A percentile compares a stretch with the other conserved stretches of the same genome.
These are phyloP conservation scores for Rhodotorula sp. DNA, from an alignment of 1,284 basidiomycete species.

Conservation along the genomic window DNA sequence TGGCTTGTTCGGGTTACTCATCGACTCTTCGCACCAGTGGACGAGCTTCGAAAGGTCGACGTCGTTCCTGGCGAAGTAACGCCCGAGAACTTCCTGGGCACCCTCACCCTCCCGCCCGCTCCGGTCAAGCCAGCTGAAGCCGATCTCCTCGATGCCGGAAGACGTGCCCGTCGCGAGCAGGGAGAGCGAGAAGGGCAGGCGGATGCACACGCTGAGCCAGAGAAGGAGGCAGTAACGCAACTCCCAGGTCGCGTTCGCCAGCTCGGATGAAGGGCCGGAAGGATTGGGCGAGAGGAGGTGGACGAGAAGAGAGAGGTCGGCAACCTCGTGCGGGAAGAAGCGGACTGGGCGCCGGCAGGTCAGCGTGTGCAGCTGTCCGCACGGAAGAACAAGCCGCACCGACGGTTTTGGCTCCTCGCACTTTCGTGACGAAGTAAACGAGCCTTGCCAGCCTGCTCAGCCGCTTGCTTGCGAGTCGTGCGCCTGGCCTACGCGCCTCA, in stretches of 20 bases:
- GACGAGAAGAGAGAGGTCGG: constrained; percentile 75
- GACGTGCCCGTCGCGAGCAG: constrained; percentile 67
- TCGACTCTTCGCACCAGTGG: neutral
- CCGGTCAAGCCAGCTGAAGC: constrained; percentile 62
- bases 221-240: constrained; percentile 80
- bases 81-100: constrained; percentile 69
- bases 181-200: constrained; percentile 87
- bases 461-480: constrained; percentile 53
- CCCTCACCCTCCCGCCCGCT: constrained; percentile 80
- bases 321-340: constrained; percentile 86
- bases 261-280: neutral
- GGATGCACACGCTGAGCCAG: constrained; percentile 91
- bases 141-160: constrained; percentile 61
- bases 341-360: constrained; percentile 61
- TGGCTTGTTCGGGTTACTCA: neutral
- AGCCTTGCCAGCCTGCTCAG: constrained; percentile 64
- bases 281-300: constrained; percentile 60
- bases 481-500: constrained; percentile 44
- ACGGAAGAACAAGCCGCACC: constrained; percentile 56
- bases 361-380: neutral
- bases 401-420: constrained; percentile 88
- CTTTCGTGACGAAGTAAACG: constrained; percentile 83
- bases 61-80: constrained; percentile 67
- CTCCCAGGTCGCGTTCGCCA: constrained; percentile 63
- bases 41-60: constrained; percentile 17